Evolutionary conservation across 495 filamentous ascomycete species (phyloP).

Genomic region (Penicillium robsamsonii): DNA sequence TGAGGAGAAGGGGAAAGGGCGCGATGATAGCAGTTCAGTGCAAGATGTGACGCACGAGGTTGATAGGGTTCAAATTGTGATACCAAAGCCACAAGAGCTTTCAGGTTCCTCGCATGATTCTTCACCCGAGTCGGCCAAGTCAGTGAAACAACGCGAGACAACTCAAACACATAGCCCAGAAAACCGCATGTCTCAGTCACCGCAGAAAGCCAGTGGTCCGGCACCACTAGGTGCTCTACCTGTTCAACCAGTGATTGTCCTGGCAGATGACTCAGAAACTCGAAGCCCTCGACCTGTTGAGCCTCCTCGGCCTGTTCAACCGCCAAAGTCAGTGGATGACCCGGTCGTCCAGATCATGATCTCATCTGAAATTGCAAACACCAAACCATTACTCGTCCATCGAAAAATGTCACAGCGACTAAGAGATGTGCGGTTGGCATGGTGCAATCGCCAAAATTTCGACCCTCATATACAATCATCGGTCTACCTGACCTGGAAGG

Average conservation of each 20-base stretch:
- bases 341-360: conserved; percentile 69
- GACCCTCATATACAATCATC: conserved; percentile 39
- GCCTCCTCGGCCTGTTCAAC: conserved; percentile 1
- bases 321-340: conserved; percentile 22
- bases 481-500: conserved; percentile 78
- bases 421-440: conserved; percentile 62
- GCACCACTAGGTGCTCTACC: neutral
- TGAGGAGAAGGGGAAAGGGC: neutral
- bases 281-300: neutral
- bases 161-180: neutral
- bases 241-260: neutral
- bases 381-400: conserved; percentile 63
- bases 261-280: neutral
- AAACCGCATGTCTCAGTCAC: neutral
- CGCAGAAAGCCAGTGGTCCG: neutral
- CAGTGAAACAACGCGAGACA: neutral
- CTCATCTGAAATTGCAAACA: conserved; percentile 59
- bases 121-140: neutral
- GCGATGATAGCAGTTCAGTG: too few species aligned
- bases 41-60: neutral
- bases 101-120: neutral
- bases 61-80: neutral
- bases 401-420: conserved; percentile 64
- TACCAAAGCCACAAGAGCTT: neutral
- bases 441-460: conserved; percentile 63